Conservation (phyloP, 805 yeast genomes). For the Myxozyma melibiosi region DNA sequence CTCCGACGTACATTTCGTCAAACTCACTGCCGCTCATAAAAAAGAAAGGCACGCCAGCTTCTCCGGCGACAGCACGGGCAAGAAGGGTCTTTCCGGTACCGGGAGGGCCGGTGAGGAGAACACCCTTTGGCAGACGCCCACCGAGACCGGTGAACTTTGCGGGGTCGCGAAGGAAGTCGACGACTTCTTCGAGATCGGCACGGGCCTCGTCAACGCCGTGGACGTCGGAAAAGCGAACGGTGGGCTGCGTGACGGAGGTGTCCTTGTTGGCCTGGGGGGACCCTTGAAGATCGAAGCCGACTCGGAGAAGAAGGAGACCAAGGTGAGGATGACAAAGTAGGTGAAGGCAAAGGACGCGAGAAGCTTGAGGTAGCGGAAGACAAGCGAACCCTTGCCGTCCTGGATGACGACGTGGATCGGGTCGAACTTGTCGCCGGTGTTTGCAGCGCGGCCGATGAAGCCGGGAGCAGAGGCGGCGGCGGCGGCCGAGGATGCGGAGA, state of each 20-base stretch:
- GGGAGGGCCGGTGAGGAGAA: constrained; percentile 94
- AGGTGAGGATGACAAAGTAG: constrained; percentile 78
- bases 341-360: constrained; percentile 76
- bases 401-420: constrained; percentile 94
- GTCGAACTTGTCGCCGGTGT: constrained; percentile 64
- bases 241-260: constrained; percentile 80
- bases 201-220: constrained; percentile 99
- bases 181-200: constrained; percentile 95
- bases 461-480: neutral
- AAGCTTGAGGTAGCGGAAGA: constrained; percentile 89
- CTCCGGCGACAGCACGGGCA: constrained; percentile 98
- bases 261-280: constrained; percentile 69
- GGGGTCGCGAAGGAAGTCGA: constrained; percentile 96
- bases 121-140: constrained; percentile 97
- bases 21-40: constrained; percentile 99
- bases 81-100: constrained; percentile 97
- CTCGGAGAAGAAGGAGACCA: constrained; percentile 78
- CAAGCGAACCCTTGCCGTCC: constrained; percentile 75
- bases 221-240: constrained; percentile 88
- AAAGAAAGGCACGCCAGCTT: constrained; percentile 97
- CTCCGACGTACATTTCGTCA: constrained; percentile 97
- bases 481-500: neutral
- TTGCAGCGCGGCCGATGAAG: constrained; percentile 26
- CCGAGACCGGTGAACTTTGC: constrained; percentile 94
- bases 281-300: constrained; percentile 76